Evolutionary conservation across 768 basidiomycete species (phyloP), one percentile per base, ranked within the genome.

Genomic region (Gelatoporia subvermispora): DNA sequence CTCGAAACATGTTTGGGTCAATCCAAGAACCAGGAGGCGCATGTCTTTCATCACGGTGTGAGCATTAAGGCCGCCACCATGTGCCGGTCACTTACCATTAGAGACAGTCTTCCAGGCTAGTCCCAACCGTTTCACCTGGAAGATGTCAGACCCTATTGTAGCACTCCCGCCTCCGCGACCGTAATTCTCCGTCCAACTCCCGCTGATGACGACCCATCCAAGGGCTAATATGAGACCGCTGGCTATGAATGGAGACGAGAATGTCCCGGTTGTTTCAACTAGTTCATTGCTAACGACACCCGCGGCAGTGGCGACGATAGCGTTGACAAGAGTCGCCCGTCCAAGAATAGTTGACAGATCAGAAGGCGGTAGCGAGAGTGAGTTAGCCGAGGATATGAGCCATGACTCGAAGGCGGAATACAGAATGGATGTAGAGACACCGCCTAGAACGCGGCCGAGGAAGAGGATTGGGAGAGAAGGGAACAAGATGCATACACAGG

Each of bases 1-100:
- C 61, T 89, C 86, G 60, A 89, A 89, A 65, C 83, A 85, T 1
- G 87, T 89, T 65, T 89, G 86, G 0, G 81, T 81, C 45, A 88
- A 65, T 25, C 85, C 84, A 18, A 89, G 74, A 21, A 76, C 75
- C 51, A 87, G 65, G 9, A 89, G 71, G 41, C 77, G 58, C 1
- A 77, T 74, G 59, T 88, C 85, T 85, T 58, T 9, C 50, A 41
- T 10, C 16, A 20, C 10, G 3, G 41, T 10, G 36, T 21, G 34
- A 47, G 38, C 36, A 16, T 23, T 13, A 42, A 9, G 17, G n/a
- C 11, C 5, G 8, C 43, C n/a, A 16, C 35, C 8, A 15, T 3
- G 28, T 34, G 39, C 1, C 11, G 28, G 23, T 35, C 2, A 44
- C 58, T 53, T 49, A 78, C 83, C 82, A 45, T 67, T 64, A 45